phyloP scores from a whole-genome alignment of 176 grass and related monocot species.

The Chrysopogon serrulatus region DNA sequence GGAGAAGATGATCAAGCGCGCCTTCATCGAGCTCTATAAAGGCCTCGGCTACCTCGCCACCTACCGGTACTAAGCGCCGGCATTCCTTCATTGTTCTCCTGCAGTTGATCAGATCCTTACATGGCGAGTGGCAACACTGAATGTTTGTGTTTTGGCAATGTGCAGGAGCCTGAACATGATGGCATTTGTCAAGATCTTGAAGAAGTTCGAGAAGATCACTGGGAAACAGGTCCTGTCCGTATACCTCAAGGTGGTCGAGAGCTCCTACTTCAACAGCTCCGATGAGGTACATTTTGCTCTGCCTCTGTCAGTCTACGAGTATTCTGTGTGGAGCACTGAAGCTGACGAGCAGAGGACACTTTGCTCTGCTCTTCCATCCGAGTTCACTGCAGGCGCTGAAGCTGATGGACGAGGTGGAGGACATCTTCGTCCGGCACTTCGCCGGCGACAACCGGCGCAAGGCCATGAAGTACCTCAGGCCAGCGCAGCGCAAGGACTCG shows the following conservation, averaged over 20 bases:
- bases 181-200: slow-evolving; percentile 82
- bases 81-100: not conserved
- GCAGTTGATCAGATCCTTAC: not conserved
- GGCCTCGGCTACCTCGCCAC: slow-evolving; percentile 64
- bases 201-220: slow-evolving; percentile 85
- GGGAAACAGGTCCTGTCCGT: slow-evolving; percentile 43
- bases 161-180: slow-evolving; percentile 80
- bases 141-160: not conserved
- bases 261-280: slow-evolving; percentile 85
- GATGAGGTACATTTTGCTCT: slow-evolving; percentile 29
- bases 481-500: slow-evolving; percentile 48
- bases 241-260: slow-evolving; percentile 81
- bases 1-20: slow-evolving; percentile 83
- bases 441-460: slow-evolving; percentile 52
- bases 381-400: slow-evolving; percentile 38
- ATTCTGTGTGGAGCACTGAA: not conserved
- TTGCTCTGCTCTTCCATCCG: not conserved
- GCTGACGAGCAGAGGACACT: not conserved
- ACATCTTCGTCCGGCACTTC: slow-evolving; percentile 60
- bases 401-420: slow-evolving; percentile 77
- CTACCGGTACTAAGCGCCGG: slow-evolving; percentile 41
- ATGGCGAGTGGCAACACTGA: not conserved
- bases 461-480: slow-evolving; percentile 88
- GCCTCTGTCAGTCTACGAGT: not conserved
- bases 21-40: slow-evolving; percentile 74